Conservation (phyloP, 2,329 filamentous ascomycete species). For the Arthrinium puccinioides region DNA sequence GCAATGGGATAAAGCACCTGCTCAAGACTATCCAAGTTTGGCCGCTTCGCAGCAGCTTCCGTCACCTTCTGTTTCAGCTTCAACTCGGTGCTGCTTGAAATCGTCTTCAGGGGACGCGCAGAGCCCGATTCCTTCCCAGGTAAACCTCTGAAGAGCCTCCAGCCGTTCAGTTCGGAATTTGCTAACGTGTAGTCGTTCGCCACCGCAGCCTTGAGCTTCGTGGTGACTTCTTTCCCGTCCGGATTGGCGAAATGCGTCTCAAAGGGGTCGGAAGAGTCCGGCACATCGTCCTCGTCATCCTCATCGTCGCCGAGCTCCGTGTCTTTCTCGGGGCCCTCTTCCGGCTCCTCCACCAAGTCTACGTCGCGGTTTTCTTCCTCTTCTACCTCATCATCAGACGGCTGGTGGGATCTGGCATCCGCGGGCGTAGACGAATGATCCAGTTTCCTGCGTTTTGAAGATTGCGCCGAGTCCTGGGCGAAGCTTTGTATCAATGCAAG, state of each 20-base stretch:
- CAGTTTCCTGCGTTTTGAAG: conserved; percentile 51
- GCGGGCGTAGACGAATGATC: too few species aligned
- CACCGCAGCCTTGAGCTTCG: conserved; percentile 43
- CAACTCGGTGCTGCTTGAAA: conserved; percentile 36
- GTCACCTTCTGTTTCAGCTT: conserved; percentile 66
- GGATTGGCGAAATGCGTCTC: conserved; percentile 70
- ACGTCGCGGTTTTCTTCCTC: conserved; percentile 25
- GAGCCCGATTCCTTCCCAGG: conserved; percentile 32
- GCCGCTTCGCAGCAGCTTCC: conserved; percentile 44
- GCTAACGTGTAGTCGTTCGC: conserved; percentile 43
- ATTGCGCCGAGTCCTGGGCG: conserved; percentile 34
- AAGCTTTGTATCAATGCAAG: conserved; percentile 52
- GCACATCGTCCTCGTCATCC: conserved; percentile 43
- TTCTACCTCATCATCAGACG: conserved; percentile 15
- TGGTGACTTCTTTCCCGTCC: conserved; percentile 52
- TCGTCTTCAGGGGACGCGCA: conserved; percentile 24
- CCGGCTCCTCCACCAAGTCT: conserved; percentile 40
- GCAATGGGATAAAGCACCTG: conserved; percentile 62
- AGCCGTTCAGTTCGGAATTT: conserved; percentile 37
- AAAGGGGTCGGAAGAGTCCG: conserved; percentile 58
- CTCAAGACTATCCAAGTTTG: conserved; percentile 54
- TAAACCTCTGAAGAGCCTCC: conserved; percentile 38
- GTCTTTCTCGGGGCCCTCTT: conserved; percentile 35
- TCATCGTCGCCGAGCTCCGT: conserved; percentile 26
- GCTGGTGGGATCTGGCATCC: too few species aligned